Conservation (phyloP, 352 stramenopile species). For the Blastocystis sp. region DNA sequence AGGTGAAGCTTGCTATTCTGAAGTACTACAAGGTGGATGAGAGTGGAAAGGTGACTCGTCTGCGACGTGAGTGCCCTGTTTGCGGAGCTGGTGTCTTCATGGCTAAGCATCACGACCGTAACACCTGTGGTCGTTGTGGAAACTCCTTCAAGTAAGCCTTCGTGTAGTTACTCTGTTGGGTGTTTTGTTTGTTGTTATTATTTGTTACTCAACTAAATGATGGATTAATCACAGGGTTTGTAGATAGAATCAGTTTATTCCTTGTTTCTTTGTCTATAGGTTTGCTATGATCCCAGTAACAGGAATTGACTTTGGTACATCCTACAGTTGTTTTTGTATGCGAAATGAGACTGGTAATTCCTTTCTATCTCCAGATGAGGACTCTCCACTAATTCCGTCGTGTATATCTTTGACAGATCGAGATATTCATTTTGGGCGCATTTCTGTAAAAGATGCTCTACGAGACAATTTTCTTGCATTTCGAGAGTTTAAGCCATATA, state of each 20-base stretch:
- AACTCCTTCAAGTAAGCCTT: slow-evolving; percentile 81
- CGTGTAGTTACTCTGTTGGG: slow-evolving; percentile 11
- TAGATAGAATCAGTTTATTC: background rate
- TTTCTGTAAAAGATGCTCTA: background rate
- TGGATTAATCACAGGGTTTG: background rate
- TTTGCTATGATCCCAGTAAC: background rate
- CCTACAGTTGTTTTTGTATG: slow-evolving; percentile 1
- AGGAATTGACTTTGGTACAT: slow-evolving; percentile 42
- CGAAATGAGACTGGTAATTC: background rate
- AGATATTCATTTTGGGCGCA: background rate
- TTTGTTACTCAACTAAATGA: background rate
- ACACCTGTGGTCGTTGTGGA: slow-evolving; percentile 98
- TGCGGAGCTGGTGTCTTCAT: slow-evolving; percentile 97
- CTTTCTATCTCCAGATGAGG: slow-evolving; percentile 8
- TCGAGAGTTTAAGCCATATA: slow-evolving; percentile 28
- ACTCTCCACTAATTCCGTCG: background rate
- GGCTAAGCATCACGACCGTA: slow-evolving; percentile 96
- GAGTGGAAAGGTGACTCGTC: slow-evolving; percentile 90
- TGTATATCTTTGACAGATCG: background rate
- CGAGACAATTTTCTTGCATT: background rate
- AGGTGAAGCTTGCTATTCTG: slow-evolving; percentile 91
- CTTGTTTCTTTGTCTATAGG: background rate
- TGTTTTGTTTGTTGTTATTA: slow-evolving; percentile 20
- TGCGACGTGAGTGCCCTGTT: slow-evolving; percentile 94
- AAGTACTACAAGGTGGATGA: slow-evolving; percentile 95